phyloP scores from a whole-genome alignment of 2,329 filamentous ascomycete genomes.

The Geosmithia morbida region DNA sequence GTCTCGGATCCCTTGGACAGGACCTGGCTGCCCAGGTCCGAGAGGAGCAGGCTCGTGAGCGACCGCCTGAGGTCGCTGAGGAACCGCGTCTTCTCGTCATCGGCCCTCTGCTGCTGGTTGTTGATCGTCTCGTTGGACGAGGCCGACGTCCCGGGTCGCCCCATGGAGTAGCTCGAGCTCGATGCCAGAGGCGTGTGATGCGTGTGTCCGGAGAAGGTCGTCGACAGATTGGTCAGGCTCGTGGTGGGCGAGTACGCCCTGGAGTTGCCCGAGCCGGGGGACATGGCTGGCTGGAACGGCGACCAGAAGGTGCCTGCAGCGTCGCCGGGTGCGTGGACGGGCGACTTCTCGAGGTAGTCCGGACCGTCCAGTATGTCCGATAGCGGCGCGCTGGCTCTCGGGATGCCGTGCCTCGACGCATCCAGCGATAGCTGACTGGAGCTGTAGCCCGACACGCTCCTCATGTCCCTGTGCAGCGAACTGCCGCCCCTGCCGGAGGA shows the following conservation, averaged over 20 bases:
- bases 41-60: slow-evolving; percentile 71
- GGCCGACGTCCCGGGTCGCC: slow-evolving; percentile 48
- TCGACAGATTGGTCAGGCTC: slow-evolving; percentile 42
- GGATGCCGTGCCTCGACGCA: slow-evolving; percentile 48
- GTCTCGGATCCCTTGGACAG: slow-evolving; percentile 88
- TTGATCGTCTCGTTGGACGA: slow-evolving; percentile 56
- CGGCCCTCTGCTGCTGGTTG: slow-evolving; percentile 32
- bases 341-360: slow-evolving; percentile 55
- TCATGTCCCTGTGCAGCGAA: slow-evolving; percentile 40
- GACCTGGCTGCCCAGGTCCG: slow-evolving; percentile 75
- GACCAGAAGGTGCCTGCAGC: slow-evolving; percentile 80
- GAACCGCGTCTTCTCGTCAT: slow-evolving; percentile 65
- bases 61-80: slow-evolving; percentile 63
- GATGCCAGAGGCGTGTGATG: slow-evolving; percentile 26
- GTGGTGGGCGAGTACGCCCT: slow-evolving; percentile 47
- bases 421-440: slow-evolving; percentile 57
- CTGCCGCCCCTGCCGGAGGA: slow-evolving; percentile 26
- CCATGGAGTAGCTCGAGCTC: slow-evolving; percentile 31
- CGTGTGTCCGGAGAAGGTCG: slow-evolving; percentile 28
- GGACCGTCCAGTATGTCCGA: slow-evolving; percentile 56
- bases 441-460: slow-evolving; percentile 44
- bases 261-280: slow-evolving; percentile 44
- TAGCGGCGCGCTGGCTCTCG: slow-evolving; percentile 39
- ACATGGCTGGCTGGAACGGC: slow-evolving; percentile 58
- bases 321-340: slow-evolving; percentile 58